Evolutionary conservation across 1,139 yeast genomes (phyloP).

Genomic region (Yamadazyma diddensiae): DNA sequence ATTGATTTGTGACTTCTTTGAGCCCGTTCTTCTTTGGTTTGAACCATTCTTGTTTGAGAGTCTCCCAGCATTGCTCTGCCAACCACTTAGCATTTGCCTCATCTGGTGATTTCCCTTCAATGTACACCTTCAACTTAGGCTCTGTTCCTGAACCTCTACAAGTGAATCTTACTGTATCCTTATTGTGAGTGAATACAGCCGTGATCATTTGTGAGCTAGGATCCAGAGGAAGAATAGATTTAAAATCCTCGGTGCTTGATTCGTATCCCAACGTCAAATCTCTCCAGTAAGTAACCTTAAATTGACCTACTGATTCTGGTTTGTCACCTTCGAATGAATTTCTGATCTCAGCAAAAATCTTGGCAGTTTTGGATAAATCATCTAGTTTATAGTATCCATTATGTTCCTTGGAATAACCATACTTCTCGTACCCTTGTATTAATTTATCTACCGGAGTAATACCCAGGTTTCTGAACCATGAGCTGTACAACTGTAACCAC

Average conservation of each 20-base stretch:
- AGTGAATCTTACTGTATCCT: conserved; percentile 59
- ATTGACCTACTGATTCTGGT: conserved; percentile 51
- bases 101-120: conserved; percentile 62
- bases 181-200: conserved; percentile 30
- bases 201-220: conserved; percentile 85
- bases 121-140: conserved; percentile 88
- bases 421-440: conserved; percentile 55
- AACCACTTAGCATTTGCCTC: conserved; percentile 46
- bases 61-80: conserved; percentile 70
- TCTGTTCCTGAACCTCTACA: conserved; percentile 96
- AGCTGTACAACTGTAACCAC: conserved; percentile 69
- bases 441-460: conserved; percentile 47
- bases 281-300: conserved; percentile 63
- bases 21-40: conserved; percentile 44
- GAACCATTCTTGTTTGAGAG: conserved; percentile 58
- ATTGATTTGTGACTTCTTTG: conserved; percentile 26
- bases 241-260: conserved; percentile 54
- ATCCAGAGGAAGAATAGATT: conserved; percentile 70
- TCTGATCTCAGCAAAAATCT: conserved; percentile 52
- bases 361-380: conserved; percentile 48
- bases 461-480: conserved; percentile 39
- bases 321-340: conserved; percentile 29
- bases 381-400: conserved; percentile 81
- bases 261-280: conserved; percentile 85
- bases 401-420: conserved; percentile 79